Base-by-base conservation (phyloP, 129 eudicot genomes). In the Smallanthus sonchifolius region DNA sequence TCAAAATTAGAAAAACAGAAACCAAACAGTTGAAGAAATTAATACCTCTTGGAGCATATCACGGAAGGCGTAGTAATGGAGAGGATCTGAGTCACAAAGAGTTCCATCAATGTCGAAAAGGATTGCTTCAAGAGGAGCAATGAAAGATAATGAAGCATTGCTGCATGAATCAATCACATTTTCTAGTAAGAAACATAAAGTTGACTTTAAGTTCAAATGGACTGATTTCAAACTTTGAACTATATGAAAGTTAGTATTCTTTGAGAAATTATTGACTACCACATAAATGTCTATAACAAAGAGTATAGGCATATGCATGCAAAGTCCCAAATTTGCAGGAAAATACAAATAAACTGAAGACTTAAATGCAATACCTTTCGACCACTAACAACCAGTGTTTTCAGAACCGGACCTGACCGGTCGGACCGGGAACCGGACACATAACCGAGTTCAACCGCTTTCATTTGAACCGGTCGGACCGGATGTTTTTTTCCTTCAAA, bases 1-100 rank as follows among this genome's bases (percentile, higher is more conserved):
- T 38, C 37, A 30, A 17, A 61, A 54, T 61, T 34, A 5, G 8
- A n/a, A 57, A 24, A n/a, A 67, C 19, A 45, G 36, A 40, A 65
- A 28, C 9, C 56, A 78, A 17, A 42, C 0, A 17, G 69, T 37
- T 30, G 40, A 65, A 7, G 45, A 62, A 13, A 15, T 16, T n/a
- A n/a, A n/a, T 65, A 89, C 98, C 98, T 89, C 90, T 82, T 85
- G 92, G 74, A 92, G 96, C 98, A 92, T 92, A 79, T 87, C 92
- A 15, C 89, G 86, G 48, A 92, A 92, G 68, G 98, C 96, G 28
- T 80, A 65, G 52, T 75, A 87, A 75, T 92, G 98, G n/a, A 92
- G 77, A 80, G 98, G 98, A 73, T 92, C 98, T 10, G 98, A 92
- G 76, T 92, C 98, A 38, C 89, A 85, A 1, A 92, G 83, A 45